Percentiles rank a stretch among this genome's conserved stretches.
phyloP scores from a whole-genome alignment of 768 basidiomycete genomes.

The Lactarius psammicola region DNA sequence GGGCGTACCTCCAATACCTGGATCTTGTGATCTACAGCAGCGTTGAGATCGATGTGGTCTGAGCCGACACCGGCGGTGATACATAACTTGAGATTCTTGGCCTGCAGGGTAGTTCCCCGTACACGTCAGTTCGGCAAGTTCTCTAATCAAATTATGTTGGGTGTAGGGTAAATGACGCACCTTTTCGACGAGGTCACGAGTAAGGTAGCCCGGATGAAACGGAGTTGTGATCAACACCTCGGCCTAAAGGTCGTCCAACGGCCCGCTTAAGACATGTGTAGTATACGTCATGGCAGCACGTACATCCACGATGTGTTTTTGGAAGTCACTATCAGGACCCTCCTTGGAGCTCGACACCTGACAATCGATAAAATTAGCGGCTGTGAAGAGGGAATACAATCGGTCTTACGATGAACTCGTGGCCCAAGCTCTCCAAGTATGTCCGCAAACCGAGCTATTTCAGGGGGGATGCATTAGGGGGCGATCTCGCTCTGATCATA shows the following conservation, averaged over 20 bases:
- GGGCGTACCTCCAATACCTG: slow-evolving; percentile 66
- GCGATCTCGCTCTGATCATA: neutral
- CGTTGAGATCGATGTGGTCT: slow-evolving; percentile 88
- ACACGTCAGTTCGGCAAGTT: slow-evolving; percentile 16
- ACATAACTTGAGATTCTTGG: slow-evolving; percentile 86
- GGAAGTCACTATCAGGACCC: slow-evolving; percentile 48
- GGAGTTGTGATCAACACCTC: slow-evolving; percentile 82
- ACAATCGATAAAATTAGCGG: slow-evolving; percentile 8
- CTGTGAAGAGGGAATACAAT: neutral
- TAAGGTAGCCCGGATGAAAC: slow-evolving; percentile 85
- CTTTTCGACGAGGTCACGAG: slow-evolving; percentile 67
- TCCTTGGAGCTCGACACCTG: slow-evolving; percentile 83
- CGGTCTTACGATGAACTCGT: slow-evolving; percentile 63
- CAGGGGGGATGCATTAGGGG: slow-evolving; percentile 8
- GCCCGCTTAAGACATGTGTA: slow-evolving; percentile 7
- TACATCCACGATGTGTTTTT: slow-evolving; percentile 75
- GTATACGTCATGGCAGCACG: slow-evolving; percentile 33
- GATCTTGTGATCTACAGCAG: slow-evolving; percentile 74
- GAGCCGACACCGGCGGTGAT: slow-evolving; percentile 91
- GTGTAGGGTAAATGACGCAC: slow-evolving; percentile 35
- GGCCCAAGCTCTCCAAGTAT: slow-evolving; percentile 69
- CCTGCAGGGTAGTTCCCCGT: slow-evolving; percentile 41
- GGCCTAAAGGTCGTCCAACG: slow-evolving; percentile 44
- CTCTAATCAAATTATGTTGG: neutral
- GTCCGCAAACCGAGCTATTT: slow-evolving; percentile 77